Conservation (phyloP, 2,329 filamentous ascomycete genomes). For the Fusarium sp. region DNA sequence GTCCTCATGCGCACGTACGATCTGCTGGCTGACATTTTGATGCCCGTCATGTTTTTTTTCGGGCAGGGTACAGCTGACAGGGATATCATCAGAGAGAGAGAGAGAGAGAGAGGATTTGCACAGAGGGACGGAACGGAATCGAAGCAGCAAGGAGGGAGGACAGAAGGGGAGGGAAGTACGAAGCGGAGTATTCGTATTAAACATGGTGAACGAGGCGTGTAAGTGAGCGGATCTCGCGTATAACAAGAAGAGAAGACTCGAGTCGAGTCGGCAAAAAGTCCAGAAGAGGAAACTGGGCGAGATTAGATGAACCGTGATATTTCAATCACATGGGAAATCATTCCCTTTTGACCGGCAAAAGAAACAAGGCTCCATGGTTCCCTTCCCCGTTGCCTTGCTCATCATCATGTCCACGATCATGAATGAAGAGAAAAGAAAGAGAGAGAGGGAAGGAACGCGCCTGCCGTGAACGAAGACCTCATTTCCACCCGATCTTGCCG, state of each 20-base stretch:
- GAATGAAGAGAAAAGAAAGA: constrained; percentile 1
- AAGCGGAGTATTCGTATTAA: constrained; percentile 1
- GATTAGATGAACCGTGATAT: not conserved
- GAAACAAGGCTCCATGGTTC: constrained; percentile 3
- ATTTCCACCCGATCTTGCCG: constrained; percentile 35
- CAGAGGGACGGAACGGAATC: constrained; percentile 1
- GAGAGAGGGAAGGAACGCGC: constrained; percentile 16
- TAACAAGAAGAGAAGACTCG: constrained; percentile 15
- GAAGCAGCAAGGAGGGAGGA: not conserved
- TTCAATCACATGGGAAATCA: not conserved
- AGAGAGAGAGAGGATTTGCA: not conserved
- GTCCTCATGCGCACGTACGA: constrained; percentile 4
- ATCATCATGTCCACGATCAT: constrained; percentile 4
- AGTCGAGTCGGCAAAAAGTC: constrained; percentile 14
- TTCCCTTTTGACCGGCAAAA: not conserved
- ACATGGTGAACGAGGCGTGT: not conserved
- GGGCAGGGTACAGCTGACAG: not conserved
- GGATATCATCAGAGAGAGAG: not conserved
- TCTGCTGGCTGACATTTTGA: constrained; percentile 15
- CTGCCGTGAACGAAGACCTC: constrained; percentile 12
- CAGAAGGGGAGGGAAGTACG: not conserved
- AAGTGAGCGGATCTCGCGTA: constrained; percentile 16
- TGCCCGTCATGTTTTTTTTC: constrained; percentile 17
- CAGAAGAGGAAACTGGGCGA: constrained; percentile 15
- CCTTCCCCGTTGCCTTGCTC: not conserved